phyloP scores from a whole-genome alignment of 176 grass and related monocot species.

The Secale cereale region DNA sequence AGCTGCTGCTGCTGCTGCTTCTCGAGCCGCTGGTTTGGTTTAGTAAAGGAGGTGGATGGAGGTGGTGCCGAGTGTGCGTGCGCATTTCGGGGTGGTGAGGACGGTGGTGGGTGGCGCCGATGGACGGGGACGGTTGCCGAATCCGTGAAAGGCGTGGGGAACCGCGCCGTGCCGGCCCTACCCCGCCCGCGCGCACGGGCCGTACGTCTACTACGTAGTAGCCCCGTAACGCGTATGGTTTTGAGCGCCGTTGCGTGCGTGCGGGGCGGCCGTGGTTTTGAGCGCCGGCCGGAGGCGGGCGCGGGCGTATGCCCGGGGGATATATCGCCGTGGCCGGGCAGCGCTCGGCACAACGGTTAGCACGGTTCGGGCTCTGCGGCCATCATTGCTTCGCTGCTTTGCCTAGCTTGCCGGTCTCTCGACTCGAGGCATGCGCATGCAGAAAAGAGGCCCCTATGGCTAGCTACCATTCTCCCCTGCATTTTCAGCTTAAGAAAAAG shows the following conservation, averaged over 20 bases:
- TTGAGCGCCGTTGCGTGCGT: not conserved
- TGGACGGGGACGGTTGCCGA: conserved; percentile 52
- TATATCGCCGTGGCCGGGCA: not conserved
- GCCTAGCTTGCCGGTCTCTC: not conserved
- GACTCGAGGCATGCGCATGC: not conserved
- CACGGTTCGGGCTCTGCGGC: conserved; percentile 38
- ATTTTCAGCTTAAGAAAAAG: too few species aligned
- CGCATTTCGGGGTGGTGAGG: conserved; percentile 36
- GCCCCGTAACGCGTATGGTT: conserved; percentile 28
- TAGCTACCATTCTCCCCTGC: not conserved
- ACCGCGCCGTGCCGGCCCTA: not conserved
- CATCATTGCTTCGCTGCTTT: not conserved
- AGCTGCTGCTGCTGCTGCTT: not conserved
- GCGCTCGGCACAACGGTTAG: conserved; percentile 43
- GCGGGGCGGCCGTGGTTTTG: not conserved
- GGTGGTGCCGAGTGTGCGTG: conserved; percentile 15
- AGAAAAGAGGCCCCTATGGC: not conserved
- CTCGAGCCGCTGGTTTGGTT: not conserved
- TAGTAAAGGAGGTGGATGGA: not conserved
- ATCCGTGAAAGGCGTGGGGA: conserved; percentile 58
- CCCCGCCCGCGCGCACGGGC: not conserved
- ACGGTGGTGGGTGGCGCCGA: conserved; percentile 5
- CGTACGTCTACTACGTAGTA: not conserved
- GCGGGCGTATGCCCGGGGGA: not conserved
- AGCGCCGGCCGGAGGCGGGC: not conserved